Evolutionary conservation across 2,329 filamentous ascomycete species (phyloP), one percentile per base, ranked within the genome.

Genomic region (Pseudocercospora fuligena): DNA sequence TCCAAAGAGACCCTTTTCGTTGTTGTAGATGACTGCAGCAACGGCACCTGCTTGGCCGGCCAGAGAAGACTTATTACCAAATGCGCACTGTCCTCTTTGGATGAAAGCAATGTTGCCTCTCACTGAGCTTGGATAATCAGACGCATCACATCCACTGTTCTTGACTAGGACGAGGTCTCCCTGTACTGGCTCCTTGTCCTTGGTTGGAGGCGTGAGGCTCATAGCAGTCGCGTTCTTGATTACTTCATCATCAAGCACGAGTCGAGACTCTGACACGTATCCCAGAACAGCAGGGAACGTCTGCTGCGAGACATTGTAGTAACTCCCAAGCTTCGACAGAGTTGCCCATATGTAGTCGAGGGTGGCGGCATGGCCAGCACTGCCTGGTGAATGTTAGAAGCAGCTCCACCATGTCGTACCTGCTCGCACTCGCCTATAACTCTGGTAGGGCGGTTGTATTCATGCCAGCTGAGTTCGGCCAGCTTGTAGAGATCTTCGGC

Each of bases 21-120:
- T 90, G 82, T 94, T 93, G 80, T 92, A 94, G 60, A 95, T 83
- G n/a, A 95, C 80, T 0, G 89, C 90, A 1, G 89, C 91, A 3
- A 87, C 78, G 5, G 92, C 92, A 21, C 91, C 90, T 1, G 90
- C 90, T 59, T 82, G 83, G 46, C 89, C 90, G 6, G 92, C 91
- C 14, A 86, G 81, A 61, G 84, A 84, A 0, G 90, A 90, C 81
- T 95, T 95, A 67, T 84, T 80, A 14, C 89, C 90, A 72, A 94
- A 95, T 6, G 88, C 71, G 75, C 92, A 95, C 2, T 80, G 82
- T 59, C 92, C 92, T 60, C 92, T 89, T 43, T 84, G 82, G 70
- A 94, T 85, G 46, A 95, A 83, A 14, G 90, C 91, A 66, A 95
- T 89, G 66, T 88, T 88, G 59, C 88, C 90, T 14, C 81, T 77